Percentiles rank a stretch among this genome's conserved stretches.
Conservation (phyloP, 805 yeast genomes). For the Wickerhamomyces chambardii region DNA sequence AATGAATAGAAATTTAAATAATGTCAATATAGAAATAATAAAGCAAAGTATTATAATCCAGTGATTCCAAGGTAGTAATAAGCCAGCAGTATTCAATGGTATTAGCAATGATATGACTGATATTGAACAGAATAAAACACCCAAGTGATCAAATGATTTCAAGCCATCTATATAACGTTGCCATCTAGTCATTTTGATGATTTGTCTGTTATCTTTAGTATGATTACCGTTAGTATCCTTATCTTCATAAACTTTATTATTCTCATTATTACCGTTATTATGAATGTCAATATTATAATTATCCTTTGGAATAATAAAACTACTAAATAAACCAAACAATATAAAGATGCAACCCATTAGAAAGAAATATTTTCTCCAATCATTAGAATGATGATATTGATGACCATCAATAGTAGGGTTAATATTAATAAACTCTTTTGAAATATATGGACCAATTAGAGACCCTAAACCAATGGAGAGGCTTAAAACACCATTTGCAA, state of each 20-base stretch:
- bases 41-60: constrained; percentile 21
- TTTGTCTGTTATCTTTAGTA: no score
- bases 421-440: constrained; percentile 30
- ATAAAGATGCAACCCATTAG: constrained; percentile 25
- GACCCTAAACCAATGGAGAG: constrained; percentile 38
- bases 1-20: constrained; percentile 29
- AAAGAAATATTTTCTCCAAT: constrained; percentile 31
- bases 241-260: constrained; percentile 21
- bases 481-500: constrained; percentile 46
- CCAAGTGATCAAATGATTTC: constrained; percentile 40
- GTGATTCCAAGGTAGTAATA: constrained; percentile 37
- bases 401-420: no score
- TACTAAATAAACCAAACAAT: constrained; percentile 11
- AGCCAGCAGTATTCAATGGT: constrained; percentile 47
- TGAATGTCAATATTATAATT: constrained; percentile 24
- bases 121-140: constrained; percentile 35
- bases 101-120: constrained; percentile 37
- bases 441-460: constrained; percentile 29
- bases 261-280: constrained; percentile 2
- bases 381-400: constrained; percentile 11
- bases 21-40: constrained; percentile 23
- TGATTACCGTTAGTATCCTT: no score
- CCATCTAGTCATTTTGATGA: no score
- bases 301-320: constrained; percentile 26
- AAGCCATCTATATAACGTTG: no score